Evolutionary conservation across 2,329 filamentous ascomycete species (phyloP), one percentile per base, ranked within the genome.

Genomic region (Fusarium annulatum): DNA sequence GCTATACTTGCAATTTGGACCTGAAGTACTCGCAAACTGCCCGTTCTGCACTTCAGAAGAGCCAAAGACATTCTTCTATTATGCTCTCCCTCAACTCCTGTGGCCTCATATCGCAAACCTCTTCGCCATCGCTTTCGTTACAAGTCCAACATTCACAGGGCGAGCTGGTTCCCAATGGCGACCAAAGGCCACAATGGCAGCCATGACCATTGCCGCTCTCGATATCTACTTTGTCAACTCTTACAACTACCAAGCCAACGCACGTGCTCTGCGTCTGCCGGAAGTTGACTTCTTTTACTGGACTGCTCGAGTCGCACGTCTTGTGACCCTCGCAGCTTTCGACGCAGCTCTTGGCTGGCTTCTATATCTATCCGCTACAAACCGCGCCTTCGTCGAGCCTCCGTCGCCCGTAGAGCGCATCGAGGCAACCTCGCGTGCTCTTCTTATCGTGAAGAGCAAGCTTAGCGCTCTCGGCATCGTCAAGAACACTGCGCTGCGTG

Each of bases 1-100:
- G 67, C 86, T 97, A 12, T 98, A 98, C 84, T 87, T 97, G 59
- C 91, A 93, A 67, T 97, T 91, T 82, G 96, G 96, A 5, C 94
- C 95, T 0, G 86, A 89, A 39, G 90, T 92, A 14, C 81, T 98
- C 42, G 86, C 91, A 28, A 86, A 90, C 66, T 98, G 95, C 81
- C 88, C 90, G n/a, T 97, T 97, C 84, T 98, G 95, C 87, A 86
- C 85, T 57, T 84, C 89, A n/a, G 91, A 93, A 66, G 90, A 93
- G 53, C 87, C 90, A 9, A 85, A 85, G 42, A 90, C 88, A 46
- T 98, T 95, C 84, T 87, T 97, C 55, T 88, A 93, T 80, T 98
- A 97, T 83, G 92, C 93, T 19, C 83, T 97, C 0, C 93, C 96
- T 0, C 86, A 89, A 33, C 84, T 97, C 12, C 78, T 95, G 3